Evolutionary conservation across 805 yeast species (phyloP).

Genomic region (Vanderwaltozyma yarrowii): DNA sequence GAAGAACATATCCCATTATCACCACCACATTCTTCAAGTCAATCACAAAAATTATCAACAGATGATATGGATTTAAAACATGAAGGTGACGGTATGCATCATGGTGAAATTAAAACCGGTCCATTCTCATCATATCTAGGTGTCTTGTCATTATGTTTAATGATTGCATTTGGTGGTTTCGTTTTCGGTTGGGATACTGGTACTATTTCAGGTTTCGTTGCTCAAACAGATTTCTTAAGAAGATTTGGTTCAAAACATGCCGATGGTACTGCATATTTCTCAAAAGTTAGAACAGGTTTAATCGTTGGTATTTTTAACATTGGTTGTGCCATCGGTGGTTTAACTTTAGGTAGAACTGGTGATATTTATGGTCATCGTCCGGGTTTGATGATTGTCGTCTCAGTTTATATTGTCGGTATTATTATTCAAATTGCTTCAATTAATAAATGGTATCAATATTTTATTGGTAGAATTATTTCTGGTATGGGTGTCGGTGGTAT

Average conservation of each 20-base stretch:
- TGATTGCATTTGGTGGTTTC: constrained; percentile 32
- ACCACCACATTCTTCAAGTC: too few relatives aligned
- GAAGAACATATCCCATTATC: too few relatives aligned
- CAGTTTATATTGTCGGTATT: constrained; percentile 51
- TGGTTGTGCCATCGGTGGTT: constrained; percentile 65
- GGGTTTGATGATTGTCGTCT: constrained; percentile 44
- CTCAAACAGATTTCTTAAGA: constrained; percentile 39
- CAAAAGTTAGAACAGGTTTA: constrained; percentile 40
- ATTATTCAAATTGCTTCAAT: constrained; percentile 47
- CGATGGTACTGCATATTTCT: constrained; percentile 35
- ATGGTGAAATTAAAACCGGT: constrained; percentile 4
- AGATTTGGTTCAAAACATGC: constrained; percentile 44
- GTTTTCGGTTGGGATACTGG: constrained; percentile 69
- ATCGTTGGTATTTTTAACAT: constrained; percentile 50
- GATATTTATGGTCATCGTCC: constrained; percentile 52
- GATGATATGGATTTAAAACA: constrained; percentile 7
- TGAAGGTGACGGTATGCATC: constrained; percentile 1
- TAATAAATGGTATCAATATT: constrained; percentile 49
- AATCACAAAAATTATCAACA: constrained; percentile 5
- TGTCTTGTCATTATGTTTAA: constrained; percentile 24
- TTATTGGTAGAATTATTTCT: constrained; percentile 57
- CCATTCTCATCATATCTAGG: constrained; percentile 20
- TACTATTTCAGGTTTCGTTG: constrained; percentile 60
- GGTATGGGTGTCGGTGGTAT: constrained; percentile 70
- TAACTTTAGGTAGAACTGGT: constrained; percentile 44